phyloP scores from a whole-genome alignment of 176 grass and related monocot genomes.

The Ananas comosus region DNA sequence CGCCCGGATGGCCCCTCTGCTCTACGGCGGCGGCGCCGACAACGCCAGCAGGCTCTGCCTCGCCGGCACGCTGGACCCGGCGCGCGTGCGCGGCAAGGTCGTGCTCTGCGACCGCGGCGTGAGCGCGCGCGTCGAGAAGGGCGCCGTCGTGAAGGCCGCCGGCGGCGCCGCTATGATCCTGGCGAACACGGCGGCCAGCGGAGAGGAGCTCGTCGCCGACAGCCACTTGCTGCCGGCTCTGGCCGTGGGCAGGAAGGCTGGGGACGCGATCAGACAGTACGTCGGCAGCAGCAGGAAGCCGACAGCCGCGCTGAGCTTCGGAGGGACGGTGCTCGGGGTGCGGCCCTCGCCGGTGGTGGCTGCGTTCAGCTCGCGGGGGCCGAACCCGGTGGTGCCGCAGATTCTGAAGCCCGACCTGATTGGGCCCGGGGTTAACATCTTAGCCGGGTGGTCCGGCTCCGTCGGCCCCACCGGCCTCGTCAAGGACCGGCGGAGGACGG shows the following conservation, averaged over 20 bases:
- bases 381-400: conserved; percentile 69
- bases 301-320: conserved; percentile 64
- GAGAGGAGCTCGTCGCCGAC: conserved; percentile 88
- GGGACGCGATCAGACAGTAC: conserved; percentile 70
- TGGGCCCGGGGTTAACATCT: conserved; percentile 86
- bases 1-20: conserved; percentile 39
- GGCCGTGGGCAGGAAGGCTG: conserved; percentile 47
- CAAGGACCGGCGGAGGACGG: conserved; percentile 69
- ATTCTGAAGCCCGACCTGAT: conserved; percentile 96
- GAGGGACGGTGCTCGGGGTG: conserved; percentile 77
- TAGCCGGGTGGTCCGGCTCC: conserved; percentile 73
- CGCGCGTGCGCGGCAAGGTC: conserved; percentile 61
- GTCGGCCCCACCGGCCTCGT: conserved; percentile 68
- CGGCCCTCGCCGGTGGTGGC: conserved; percentile 79
- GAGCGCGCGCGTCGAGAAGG: conserved; percentile 87
- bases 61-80: conserved; percentile 52
- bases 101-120: conserved; percentile 89
- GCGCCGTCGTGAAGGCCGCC: conserved; percentile 67
- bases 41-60: conserved; percentile 89
- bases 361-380: conserved; percentile 94
- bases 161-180: conserved; percentile 80
- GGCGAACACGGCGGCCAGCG: conserved; percentile 70
- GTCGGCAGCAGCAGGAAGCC: conserved; percentile 27
- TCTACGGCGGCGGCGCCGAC: conserved; percentile 50
- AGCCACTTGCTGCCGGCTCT: conserved; percentile 86